A percentile compares a stretch with the other conserved stretches of the same genome.
phyloP scores from a whole-genome alignment of 2,329 filamentous ascomycete genomes.

The Macrophomina pseudophaseolina region DNA sequence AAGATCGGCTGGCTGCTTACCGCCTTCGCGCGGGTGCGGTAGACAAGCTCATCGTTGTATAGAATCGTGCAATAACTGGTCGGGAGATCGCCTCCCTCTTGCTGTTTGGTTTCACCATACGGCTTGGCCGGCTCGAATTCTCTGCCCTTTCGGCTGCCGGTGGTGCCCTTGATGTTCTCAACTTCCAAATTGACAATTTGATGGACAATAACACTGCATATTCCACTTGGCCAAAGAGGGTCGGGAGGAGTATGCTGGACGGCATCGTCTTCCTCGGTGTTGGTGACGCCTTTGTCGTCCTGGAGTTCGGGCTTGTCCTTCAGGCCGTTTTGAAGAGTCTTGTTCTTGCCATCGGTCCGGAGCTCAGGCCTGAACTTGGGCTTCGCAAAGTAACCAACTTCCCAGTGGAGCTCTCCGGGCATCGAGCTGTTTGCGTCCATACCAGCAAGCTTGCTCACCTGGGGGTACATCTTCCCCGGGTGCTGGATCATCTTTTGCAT shows the following conservation, averaged over 20 bases:
- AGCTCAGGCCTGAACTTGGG: conserved; percentile 84
- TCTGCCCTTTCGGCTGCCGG: conserved; percentile 78
- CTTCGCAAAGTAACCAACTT: conserved; percentile 93
- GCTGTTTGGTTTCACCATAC: conserved; percentile 85
- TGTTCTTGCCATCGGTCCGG: conserved; percentile 84
- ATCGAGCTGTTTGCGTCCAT: conserved; percentile 84
- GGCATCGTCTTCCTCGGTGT: conserved; percentile 77
- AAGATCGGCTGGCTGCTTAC: conserved; percentile 95
- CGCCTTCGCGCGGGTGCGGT: conserved; percentile 93
- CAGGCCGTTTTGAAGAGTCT: conserved; percentile 74
- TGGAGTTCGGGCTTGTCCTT: conserved; percentile 78
- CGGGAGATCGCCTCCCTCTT: conserved; percentile 78
- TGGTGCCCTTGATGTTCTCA: conserved; percentile 85
- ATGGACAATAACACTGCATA: conserved; percentile 85
- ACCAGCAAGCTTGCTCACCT: conserved; percentile 81
- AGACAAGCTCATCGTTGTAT: conserved; percentile 85
- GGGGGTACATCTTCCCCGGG: conserved; percentile 89
- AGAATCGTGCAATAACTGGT: conserved; percentile 94
- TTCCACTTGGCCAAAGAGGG: conserved; percentile 91
- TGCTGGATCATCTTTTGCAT: conserved; percentile 96
- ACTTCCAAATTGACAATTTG: conserved; percentile 95
- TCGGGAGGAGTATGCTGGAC: conserved; percentile 90
- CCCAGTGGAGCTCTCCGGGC: conserved; percentile 94
- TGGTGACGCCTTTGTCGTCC: conserved; percentile 82
- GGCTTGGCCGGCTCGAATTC: conserved; percentile 89